phyloP scores from a whole-genome alignment of 2,329 filamentous ascomycete genomes.

The Mariannaea elegans region DNA sequence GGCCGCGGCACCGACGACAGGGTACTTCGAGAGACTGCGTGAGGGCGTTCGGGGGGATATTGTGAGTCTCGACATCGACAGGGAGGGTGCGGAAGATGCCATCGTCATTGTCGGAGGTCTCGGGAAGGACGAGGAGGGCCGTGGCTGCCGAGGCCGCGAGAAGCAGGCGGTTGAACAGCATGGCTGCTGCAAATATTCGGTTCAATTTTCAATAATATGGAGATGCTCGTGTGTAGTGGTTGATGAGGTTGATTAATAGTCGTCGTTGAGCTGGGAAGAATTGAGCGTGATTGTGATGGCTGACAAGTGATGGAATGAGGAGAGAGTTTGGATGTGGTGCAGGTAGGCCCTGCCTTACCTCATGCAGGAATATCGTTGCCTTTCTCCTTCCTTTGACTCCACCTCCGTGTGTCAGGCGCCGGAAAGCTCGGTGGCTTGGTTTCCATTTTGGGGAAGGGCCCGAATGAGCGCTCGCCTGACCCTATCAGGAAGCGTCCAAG shows the following conservation, averaged over 20 bases:
- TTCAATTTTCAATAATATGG: neutral
- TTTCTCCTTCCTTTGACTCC: too few relatives aligned
- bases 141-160: conserved; percentile 45
- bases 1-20: conserved; percentile 63
- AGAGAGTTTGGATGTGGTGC: neutral
- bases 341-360: neutral
- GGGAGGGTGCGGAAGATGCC: conserved; percentile 54
- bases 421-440: neutral
- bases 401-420: neutral
- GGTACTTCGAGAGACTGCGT: conserved; percentile 56
- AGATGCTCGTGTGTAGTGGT: neutral
- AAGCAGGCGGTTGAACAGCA: conserved; percentile 46
- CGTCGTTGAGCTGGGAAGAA: neutral
- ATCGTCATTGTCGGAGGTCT: conserved; percentile 53
- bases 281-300: neutral
- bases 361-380: too few relatives aligned
- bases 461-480: neutral
- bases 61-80: conserved; percentile 46
- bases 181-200: conserved; percentile 23
- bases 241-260: neutral
- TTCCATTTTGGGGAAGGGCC: neutral
- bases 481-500: neutral
- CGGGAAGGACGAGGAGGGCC: conserved; percentile 65
- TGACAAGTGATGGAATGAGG: neutral
- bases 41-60: conserved; percentile 46